Evolutionary conservation across 2,329 filamentous ascomycete species (phyloP).

Genomic region (Aspergillus melleus): DNA sequence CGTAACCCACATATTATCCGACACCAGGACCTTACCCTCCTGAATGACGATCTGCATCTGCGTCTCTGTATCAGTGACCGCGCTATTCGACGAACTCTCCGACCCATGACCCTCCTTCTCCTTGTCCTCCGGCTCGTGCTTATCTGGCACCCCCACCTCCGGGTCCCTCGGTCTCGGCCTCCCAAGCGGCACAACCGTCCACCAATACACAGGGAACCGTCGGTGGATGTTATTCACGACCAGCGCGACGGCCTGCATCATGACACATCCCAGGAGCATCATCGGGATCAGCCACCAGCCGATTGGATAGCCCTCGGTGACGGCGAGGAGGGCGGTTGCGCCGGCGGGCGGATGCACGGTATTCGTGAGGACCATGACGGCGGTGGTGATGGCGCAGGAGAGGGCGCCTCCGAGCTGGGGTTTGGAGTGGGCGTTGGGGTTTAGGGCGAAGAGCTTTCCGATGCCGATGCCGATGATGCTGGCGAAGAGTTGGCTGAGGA

Average conservation of each 20-base stretch:
- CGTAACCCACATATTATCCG: constrained; percentile 36
- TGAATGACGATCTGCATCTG: constrained; percentile 31
- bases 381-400: constrained; percentile 63
- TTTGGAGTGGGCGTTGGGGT: constrained; percentile 49
- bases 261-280: constrained; percentile 57
- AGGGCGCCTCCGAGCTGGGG: constrained; percentile 67
- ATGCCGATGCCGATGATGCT: constrained; percentile 62
- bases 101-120: constrained; percentile 15
- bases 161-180: constrained; percentile 12
- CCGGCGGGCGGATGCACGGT: constrained; percentile 74
- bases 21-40: constrained; percentile 30
- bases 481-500: constrained; percentile 67
- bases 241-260: constrained; percentile 65
- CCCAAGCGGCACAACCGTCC: constrained; percentile 37
- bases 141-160: constrained; percentile 14
- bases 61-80: constrained; percentile 17
- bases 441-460: constrained; percentile 64
- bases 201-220: constrained; percentile 70
- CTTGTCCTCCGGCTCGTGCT: constrained; percentile 9
- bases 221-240: constrained; percentile 69
- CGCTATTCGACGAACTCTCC: constrained; percentile 12
- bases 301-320: constrained; percentile 54
- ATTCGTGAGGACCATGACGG: constrained; percentile 68
- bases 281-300: constrained; percentile 71
- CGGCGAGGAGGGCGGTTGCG: constrained; percentile 70